Evolutionary conservation across 139 green algal species (phyloP).

Genomic region (Tetradesmus obliquus): DNA sequence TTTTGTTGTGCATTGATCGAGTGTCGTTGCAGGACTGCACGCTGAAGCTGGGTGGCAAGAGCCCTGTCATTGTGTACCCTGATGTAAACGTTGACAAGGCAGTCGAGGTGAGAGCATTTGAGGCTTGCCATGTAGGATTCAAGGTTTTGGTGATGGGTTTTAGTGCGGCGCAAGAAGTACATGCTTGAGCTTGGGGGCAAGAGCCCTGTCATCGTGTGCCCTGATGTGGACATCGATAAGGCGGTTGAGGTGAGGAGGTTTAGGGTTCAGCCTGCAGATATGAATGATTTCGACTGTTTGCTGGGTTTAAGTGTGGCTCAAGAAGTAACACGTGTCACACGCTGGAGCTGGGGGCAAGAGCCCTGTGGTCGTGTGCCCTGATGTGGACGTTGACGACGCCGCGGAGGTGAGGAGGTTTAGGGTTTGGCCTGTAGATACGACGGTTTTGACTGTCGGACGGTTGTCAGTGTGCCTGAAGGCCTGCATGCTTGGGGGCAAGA

Average conservation of each 20-base stretch:
- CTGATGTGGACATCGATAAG: conserved; percentile 61
- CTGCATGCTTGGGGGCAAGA: no score
- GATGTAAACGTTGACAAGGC: conserved; percentile 65
- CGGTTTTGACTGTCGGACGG: conserved; percentile 18
- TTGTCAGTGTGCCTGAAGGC: no score
- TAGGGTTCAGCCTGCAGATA: background rate
- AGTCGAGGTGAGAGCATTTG: conserved; percentile 52
- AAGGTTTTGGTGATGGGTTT: no score
- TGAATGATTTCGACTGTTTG: background rate
- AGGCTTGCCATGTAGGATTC: no score
- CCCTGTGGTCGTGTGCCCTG: conserved; percentile 72
- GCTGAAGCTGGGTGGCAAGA: conserved; percentile 84
- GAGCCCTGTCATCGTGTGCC: conserved; percentile 72
- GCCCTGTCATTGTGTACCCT: conserved; percentile 70
- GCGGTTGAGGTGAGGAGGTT: background rate
- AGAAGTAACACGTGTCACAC: conserved; percentile 66
- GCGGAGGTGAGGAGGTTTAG: conserved; percentile 52
- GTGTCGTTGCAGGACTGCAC: no score
- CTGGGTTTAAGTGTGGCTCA: conserved; percentile 16
- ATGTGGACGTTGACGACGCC: conserved; percentile 66
- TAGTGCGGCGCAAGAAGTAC: conserved; percentile 57
- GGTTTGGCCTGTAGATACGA: background rate
- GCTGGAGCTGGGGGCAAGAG: conserved; percentile 84
- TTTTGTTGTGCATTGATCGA: conserved; percentile 24
- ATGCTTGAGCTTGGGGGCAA: conserved; percentile 86